A percentile compares a stretch with the other conserved stretches of the same genome.
phyloP scores from a whole-genome alignment of 2,329 filamentous ascomycete species.

The Aspergillus fischeri region DNA sequence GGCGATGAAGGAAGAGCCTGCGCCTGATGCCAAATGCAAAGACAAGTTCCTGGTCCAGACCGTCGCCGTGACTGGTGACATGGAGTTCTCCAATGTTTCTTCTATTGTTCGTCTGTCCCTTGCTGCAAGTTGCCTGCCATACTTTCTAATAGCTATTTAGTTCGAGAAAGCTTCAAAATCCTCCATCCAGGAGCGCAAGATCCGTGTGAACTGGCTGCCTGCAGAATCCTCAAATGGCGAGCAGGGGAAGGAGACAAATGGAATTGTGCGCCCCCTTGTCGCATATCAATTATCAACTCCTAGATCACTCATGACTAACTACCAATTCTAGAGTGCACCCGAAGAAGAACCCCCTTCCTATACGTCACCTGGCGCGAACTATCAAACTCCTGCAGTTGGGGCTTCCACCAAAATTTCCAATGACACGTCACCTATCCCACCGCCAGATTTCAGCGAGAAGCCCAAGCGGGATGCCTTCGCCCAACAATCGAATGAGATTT shows the following conservation, averaged over 20 bases:
- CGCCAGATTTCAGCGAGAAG: constrained; percentile 34
- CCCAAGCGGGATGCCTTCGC: constrained; percentile 36
- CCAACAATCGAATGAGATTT: constrained; percentile 32
- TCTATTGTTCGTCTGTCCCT: constrained; percentile 63
- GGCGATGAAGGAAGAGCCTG: constrained; percentile 94
- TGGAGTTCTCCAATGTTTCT: constrained; percentile 75
- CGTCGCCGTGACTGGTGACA: constrained; percentile 74
- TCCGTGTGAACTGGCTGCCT: constrained; percentile 80
- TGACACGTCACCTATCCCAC: constrained; percentile 30
- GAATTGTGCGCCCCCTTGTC: constrained; percentile 27
- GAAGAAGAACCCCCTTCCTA: constrained; percentile 52
- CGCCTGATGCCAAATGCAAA: constrained; percentile 80
- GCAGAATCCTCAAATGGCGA: constrained; percentile 43
- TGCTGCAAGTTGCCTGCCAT: constrained; percentile 10
- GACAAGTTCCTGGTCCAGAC: constrained; percentile 98
- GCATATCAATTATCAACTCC: not conserved
- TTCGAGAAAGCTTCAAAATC: constrained; percentile 74
- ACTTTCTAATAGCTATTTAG: constrained; percentile 41
- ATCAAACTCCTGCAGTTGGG: constrained; percentile 43
- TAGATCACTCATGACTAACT: constrained; percentile 4
- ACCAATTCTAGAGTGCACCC: constrained; percentile 19
- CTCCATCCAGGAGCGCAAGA: constrained; percentile 87
- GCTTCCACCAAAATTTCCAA: constrained; percentile 40
- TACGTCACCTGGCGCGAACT: constrained; percentile 51
- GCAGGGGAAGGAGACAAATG: constrained; percentile 28